Percentiles rank a stretch among this genome's conserved stretches.
These are phyloP conservation scores for Colletotrichum karsti DNA, from an alignment of 2,329 filamentous ascomycete genomes.

Conservation along the genomic window DNA sequence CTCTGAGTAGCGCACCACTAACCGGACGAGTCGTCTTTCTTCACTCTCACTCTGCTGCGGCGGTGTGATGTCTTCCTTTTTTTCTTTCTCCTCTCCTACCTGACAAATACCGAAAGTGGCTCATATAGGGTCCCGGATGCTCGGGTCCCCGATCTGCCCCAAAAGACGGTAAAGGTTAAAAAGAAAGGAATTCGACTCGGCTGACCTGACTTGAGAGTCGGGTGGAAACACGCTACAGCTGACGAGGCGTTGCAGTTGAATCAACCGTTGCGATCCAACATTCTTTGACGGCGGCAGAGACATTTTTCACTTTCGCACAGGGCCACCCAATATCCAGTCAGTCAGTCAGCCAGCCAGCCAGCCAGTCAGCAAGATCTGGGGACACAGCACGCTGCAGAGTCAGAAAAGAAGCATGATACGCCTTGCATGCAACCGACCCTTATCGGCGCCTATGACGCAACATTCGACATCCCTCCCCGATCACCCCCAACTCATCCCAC, in stretches of 20 bases:
- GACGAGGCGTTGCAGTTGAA: constrained; percentile 4
- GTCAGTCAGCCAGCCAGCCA: background rate
- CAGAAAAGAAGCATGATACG: background rate
- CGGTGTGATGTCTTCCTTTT: background rate
- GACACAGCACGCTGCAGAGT: constrained; percentile 7
- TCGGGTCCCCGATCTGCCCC: background rate
- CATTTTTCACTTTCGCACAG: constrained; percentile 16
- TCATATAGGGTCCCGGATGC: background rate
- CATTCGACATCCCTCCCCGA: background rate
- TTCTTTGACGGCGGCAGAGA: background rate
- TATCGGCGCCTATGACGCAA: constrained; percentile 29
- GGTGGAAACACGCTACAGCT: background rate
- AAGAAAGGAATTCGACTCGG: background rate
- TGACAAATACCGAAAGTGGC: background rate
- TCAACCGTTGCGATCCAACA: constrained; percentile 7
- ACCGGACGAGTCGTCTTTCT: background rate
- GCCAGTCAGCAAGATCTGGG: background rate
- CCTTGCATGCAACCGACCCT: constrained; percentile 27
- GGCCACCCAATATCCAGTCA: background rate
- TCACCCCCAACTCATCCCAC: constrained; percentile 17
- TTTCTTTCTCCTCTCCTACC: background rate
- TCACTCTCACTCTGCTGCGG: background rate
- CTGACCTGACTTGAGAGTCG: background rate
- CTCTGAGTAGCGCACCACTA: background rate
- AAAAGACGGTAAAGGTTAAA: background rate